phyloP scores from a whole-genome alignment of 2,329 filamentous ascomycete genomes.

The Exophiala dermatitidis region DNA sequence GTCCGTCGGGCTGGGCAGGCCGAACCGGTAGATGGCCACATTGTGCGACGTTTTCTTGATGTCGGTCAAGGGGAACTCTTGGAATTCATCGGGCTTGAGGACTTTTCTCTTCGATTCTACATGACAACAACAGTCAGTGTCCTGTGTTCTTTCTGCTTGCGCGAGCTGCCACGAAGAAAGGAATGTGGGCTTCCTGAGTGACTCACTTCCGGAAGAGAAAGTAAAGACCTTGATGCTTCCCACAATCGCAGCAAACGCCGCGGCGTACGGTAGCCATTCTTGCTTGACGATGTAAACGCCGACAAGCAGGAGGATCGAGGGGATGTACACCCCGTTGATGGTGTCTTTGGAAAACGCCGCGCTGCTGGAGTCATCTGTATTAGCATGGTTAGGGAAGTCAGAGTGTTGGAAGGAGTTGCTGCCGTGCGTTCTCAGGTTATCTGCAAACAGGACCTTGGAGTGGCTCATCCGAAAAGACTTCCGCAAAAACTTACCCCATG shows the following conservation, averaged over 20 bases:
- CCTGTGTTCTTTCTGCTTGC: neutral
- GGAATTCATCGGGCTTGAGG: conserved; percentile 79
- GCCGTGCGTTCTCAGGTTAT: too few species aligned
- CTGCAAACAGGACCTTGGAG: neutral
- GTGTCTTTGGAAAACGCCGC: conserved; percentile 44
- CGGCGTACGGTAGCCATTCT: conserved; percentile 67
- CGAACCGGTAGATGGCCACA: conserved; percentile 96
- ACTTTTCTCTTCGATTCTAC: conserved; percentile 67
- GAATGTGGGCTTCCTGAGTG: neutral
- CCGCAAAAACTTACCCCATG: conserved; percentile 7
- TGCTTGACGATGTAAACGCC: conserved; percentile 71
- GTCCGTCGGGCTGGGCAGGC: conserved; percentile 65
- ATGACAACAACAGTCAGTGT: neutral
- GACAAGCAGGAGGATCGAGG: conserved; percentile 67
- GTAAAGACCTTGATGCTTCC: conserved; percentile 64
- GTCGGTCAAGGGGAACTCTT: conserved; percentile 86
- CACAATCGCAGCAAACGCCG: conserved; percentile 57
- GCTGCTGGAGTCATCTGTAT: conserved; percentile 10
- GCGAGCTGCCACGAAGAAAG: neutral
- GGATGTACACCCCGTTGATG: conserved; percentile 75
- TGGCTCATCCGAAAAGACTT: neutral
- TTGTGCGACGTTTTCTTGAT: conserved; percentile 97
- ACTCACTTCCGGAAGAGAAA: conserved; percentile 46
- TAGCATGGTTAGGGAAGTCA: neutral
- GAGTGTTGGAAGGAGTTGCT: neutral